A percentile compares a stretch with the other conserved stretches of the same genome.
These are phyloP conservation scores for Umbellularia californica DNA, from an alignment of 164 flowering plant genomes.

Conservation along the genomic window DNA sequence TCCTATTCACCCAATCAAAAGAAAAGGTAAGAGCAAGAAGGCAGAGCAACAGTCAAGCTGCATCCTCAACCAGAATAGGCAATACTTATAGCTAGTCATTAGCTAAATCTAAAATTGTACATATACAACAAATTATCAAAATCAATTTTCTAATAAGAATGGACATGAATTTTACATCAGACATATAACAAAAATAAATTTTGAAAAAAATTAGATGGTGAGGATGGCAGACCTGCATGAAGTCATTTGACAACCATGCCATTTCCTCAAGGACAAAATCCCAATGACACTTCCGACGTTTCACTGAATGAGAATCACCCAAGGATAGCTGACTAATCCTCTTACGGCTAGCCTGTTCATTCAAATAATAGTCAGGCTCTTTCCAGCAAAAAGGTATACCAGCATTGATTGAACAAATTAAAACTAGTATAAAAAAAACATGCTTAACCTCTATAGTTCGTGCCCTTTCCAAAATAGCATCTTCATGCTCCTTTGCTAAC, in stretches of 20 bases:
- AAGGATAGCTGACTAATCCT: conserved; percentile 69
- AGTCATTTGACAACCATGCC: conserved; percentile 99
- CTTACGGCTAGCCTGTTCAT: conserved; percentile 72
- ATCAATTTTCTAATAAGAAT: not conserved
- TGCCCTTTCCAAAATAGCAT: conserved; percentile 79
- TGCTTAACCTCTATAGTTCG: conserved; percentile 61
- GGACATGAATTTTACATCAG: not conserved
- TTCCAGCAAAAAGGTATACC: not conserved
- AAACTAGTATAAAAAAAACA: not conserved
- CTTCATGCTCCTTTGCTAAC: conserved; percentile 56
- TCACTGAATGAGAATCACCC: conserved; percentile 33
- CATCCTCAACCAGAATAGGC: not conserved
- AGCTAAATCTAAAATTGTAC: not conserved
- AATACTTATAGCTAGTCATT: not conserved
- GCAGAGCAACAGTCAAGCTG: conserved; percentile 3
- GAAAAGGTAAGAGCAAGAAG: conserved; percentile 2
- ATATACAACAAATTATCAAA: not conserved
- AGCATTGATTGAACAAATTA: not conserved
- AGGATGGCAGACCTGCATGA: conserved; percentile 66
- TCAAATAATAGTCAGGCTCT: conserved; percentile 13
- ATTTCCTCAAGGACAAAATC: conserved; percentile 96
- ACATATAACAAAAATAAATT: not conserved
- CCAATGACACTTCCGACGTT: conserved; percentile 77
- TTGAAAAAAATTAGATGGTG: not conserved
- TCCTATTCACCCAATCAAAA: conserved; percentile 43